Conservation (phyloP, 768 basidiomycete species). For the Auriscalpium microsporum region DNA sequence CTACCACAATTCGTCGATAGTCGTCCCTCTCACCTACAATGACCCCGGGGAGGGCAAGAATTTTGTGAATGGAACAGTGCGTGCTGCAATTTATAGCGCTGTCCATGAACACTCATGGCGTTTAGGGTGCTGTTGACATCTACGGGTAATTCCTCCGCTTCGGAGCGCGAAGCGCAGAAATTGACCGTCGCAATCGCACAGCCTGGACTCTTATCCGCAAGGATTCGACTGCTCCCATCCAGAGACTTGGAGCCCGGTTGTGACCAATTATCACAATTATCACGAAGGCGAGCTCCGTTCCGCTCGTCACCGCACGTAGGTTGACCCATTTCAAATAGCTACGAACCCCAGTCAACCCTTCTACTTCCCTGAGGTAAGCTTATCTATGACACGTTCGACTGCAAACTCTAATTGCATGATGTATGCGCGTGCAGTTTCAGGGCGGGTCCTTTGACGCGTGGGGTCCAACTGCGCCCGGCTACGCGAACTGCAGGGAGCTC, state of each 20-base stretch:
- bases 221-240: slow-evolving; percentile 77
- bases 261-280: slow-evolving; percentile 55
- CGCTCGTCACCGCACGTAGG: background rate
- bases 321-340: slow-evolving; percentile 11
- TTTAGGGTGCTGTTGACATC: slow-evolving; percentile 63
- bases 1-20: slow-evolving; percentile 48
- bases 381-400: background rate
- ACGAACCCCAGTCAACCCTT: slow-evolving; percentile 45
- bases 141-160: slow-evolving; percentile 41
- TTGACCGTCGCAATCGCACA: background rate
- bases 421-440: slow-evolving; percentile 39
- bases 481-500: slow-evolving; percentile 51
- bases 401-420: background rate
- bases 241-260: slow-evolving; percentile 53
- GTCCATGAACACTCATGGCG: background rate
- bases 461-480: slow-evolving; percentile 69
- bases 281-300: slow-evolving; percentile 31
- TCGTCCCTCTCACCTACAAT: slow-evolving; percentile 69
- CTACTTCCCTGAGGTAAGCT: slow-evolving; percentile 59
- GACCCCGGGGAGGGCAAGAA: slow-evolving; percentile 51
- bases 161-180: background rate
- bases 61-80: slow-evolving; percentile 64
- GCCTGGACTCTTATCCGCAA: slow-evolving; percentile 62
- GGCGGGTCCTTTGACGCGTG: slow-evolving; percentile 77
- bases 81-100: slow-evolving; percentile 7